Base-by-base conservation (phyloP, 2,329 filamentous ascomycete species). In the Huntiella savannae region DNA sequence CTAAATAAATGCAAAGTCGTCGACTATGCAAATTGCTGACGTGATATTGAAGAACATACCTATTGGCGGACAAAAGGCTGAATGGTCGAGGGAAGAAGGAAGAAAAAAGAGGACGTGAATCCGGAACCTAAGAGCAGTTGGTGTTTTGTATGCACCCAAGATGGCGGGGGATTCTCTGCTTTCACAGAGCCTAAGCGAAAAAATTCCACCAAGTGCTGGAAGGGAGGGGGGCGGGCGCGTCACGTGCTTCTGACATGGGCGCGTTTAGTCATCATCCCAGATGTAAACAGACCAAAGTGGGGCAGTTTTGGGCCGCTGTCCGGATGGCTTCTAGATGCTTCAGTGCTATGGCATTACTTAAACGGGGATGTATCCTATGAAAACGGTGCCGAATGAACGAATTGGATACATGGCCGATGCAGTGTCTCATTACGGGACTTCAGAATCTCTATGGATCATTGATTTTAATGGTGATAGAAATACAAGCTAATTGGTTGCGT, bases 61-160 rank as follows among this genome's bases (percentile, higher is more conserved):
- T 47, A 44, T 47, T 50, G 48, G 42, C 41, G 45, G 40, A 38
- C 47, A 49, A 46, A 45, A 46, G 48, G 44, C 40, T 43, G 44
- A 43, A 46, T 40, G 40, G 42, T 42, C 44, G 43, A 40, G 47
- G 43, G 38, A 45, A 46, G 28, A 35, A 44, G 32, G 32, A 46
- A 43, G 40, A 42, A 47, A 49, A 49, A 49, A 49, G 44, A 43
- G 44, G 47, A 43, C 44, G 39, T 49, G 44, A 40, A 43, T 36
- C 47, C 47, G 43, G 35, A 46, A 46, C 42, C 41, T 39, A 46
- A 49, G 43, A 49, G 43, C 43, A 43, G 47, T 43, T 49, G 47
- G 47, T 46, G 47, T 49, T 49, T 49, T 49, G 47, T 49, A 49
- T 49, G 45, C 38, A 46, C 39, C 33, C 45, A 49, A 49, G 47